Evolutionary conservation across 1,139 yeast species (phyloP).

Genomic region (Kodamaea suecica): DNA sequence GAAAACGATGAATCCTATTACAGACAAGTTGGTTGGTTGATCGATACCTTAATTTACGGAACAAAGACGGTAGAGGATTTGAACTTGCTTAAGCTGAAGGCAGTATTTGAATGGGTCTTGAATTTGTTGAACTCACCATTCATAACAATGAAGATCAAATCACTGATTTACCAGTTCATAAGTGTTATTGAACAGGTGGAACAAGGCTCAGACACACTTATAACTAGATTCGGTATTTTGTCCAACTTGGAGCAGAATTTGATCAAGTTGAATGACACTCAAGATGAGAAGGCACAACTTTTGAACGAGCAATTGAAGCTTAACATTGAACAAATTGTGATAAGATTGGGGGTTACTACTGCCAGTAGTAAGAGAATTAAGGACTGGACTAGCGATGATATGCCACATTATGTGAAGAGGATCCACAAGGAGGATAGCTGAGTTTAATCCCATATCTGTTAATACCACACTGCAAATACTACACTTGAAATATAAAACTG

Average conservation of each 20-base stretch:
- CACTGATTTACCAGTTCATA: constrained; percentile 41
- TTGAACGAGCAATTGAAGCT: constrained; percentile 36
- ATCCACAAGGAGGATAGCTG: constrained; percentile 34
- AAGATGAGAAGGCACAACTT: constrained; percentile 10
- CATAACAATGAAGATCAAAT: constrained; percentile 36
- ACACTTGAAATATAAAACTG: too few relatives aligned
- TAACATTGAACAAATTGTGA: constrained; percentile 44
- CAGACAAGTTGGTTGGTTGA: constrained; percentile 65
- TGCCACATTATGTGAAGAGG: constrained; percentile 43
- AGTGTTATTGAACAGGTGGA: constrained; percentile 52
- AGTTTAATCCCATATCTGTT: too few relatives aligned
- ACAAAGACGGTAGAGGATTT: constrained; percentile 50
- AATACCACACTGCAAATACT: too few relatives aligned
- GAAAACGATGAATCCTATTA: constrained; percentile 52
- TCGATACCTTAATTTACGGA: constrained; percentile 47
- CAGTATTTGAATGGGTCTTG: constrained; percentile 66
- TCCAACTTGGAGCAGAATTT: constrained; percentile 46
- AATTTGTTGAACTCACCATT: constrained; percentile 54
- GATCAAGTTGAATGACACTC: constrained; percentile 11
- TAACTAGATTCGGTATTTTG: constrained; percentile 62
- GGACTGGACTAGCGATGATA: constrained; percentile 60
- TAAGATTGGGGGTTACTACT: constrained; percentile 43
- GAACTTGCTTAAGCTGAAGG: constrained; percentile 45
- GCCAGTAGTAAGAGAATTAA: constrained; percentile 50
- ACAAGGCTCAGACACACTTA: constrained; percentile 58